Conservation (phyloP, 2,329 filamentous ascomycete genomes). For the Colletotrichum sojae region DNA sequence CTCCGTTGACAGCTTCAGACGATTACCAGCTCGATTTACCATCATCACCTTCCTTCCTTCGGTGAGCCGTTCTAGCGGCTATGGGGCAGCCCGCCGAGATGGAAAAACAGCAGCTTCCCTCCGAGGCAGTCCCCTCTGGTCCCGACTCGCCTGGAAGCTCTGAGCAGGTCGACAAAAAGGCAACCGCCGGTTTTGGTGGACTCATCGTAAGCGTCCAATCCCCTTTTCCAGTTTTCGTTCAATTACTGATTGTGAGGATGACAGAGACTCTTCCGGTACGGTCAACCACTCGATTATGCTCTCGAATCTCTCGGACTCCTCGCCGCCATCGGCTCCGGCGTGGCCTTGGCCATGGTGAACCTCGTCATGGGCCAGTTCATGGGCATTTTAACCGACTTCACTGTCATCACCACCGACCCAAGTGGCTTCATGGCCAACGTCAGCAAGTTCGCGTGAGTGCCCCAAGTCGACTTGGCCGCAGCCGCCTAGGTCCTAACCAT, state of each 20-base stretch:
- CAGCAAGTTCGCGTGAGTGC: slow-evolving; percentile 10
- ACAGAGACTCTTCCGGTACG: slow-evolving; percentile 47
- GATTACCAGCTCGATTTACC: too few relatives aligned
- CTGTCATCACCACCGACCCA: slow-evolving; percentile 27
- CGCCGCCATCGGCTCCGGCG: slow-evolving; percentile 46
- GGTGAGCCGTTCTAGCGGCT: background rate
- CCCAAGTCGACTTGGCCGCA: background rate
- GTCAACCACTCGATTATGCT: slow-evolving; percentile 42
- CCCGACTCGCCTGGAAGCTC: background rate
- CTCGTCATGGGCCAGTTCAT: slow-evolving; percentile 48
- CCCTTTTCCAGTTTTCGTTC: background rate
- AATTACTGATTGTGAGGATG: background rate
- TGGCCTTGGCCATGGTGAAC: slow-evolving; percentile 48
- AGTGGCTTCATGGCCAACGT: slow-evolving; percentile 42
- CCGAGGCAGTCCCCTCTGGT: background rate
- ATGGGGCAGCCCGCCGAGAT: background rate
- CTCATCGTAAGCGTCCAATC: background rate
- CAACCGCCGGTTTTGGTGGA: background rate
- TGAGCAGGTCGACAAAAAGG: slow-evolving; percentile 1
- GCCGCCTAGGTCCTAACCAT: background rate
- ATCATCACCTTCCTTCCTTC: background rate
- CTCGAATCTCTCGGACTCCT: slow-evolving; percentile 45
- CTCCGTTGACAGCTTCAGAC: too few relatives aligned
- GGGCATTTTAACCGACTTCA: slow-evolving; percentile 43
- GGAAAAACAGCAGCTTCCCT: slow-evolving; percentile 14